These are phyloP conservation scores for Coelastrella sp. DNA, from an alignment of 139 green algal species.

Conservation along the genomic window DNA sequence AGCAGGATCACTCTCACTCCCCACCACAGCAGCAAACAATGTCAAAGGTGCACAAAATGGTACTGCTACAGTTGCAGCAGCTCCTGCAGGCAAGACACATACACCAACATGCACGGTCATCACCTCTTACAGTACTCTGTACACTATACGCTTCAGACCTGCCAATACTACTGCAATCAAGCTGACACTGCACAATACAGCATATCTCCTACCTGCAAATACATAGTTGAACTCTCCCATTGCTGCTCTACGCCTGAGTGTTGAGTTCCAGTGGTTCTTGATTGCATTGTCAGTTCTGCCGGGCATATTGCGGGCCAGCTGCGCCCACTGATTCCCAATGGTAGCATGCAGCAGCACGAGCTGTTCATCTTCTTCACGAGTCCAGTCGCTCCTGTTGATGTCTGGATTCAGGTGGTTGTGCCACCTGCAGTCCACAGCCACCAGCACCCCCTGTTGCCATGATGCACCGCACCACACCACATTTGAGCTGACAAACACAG, in stretches of 20 bases:
- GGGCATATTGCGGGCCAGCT: conserved; percentile 77
- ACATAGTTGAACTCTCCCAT: conserved; percentile 45
- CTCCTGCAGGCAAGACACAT: not conserved
- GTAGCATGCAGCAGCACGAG: conserved; percentile 55
- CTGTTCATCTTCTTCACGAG: conserved; percentile 53
- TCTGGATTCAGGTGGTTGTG: conserved; percentile 70
- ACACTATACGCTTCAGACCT: not conserved
- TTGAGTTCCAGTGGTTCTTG: conserved; percentile 80
- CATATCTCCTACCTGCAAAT: not conserved
- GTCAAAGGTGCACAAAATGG: not conserved
- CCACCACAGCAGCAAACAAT: not conserved
- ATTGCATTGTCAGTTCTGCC: conserved; percentile 74
- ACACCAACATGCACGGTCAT: not conserved
- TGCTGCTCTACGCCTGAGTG: conserved; percentile 62
- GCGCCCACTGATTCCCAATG: conserved; percentile 81
- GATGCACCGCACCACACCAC: not conserved
- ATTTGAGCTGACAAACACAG: not conserved
- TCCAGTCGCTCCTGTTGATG: conserved; percentile 61
- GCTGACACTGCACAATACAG: not conserved
- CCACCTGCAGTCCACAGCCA: conserved; percentile 55
- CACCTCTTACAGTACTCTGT: too few species aligned
- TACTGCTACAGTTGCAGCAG: not conserved
- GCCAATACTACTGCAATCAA: not conserved
- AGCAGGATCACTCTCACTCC: not conserved
- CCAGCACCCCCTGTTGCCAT: too few species aligned